phyloP scores from a whole-genome alignment of 768 basidiomycete genomes.

The Termitomyces sp. region DNA sequence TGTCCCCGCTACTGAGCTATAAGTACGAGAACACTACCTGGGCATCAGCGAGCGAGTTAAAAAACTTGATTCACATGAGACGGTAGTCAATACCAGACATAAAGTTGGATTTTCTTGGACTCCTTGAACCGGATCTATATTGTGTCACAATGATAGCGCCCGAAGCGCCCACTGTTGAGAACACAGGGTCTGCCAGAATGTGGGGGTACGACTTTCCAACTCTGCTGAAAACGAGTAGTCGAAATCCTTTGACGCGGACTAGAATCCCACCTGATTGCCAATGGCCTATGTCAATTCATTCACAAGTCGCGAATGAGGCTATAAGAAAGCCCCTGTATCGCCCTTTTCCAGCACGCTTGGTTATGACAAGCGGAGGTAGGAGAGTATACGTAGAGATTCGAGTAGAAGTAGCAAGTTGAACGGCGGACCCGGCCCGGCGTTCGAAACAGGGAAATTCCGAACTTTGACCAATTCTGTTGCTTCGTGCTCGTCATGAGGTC shows the following conservation, averaged over 20 bases:
- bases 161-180: not conserved
- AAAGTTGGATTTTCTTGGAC: not conserved
- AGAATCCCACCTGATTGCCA: no score
- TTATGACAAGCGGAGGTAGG: not conserved
- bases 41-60: not conserved
- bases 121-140: not conserved
- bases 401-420: not conserved
- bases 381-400: not conserved
- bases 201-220: not conserved
- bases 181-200: not conserved
- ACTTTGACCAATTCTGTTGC: not conserved
- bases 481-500: slow-evolving; percentile 16
- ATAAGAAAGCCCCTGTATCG: no score
- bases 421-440: not conserved
- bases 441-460: not conserved
- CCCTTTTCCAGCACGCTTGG: not conserved
- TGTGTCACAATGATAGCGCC: no score
- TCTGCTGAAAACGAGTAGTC: not conserved
- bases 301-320: not conserved
- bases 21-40: not conserved
- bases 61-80: not conserved
- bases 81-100: not conserved
- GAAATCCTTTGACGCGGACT: no score
- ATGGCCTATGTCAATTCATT: not conserved
- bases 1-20: not conserved